Percentiles rank a stretch among this genome's conserved stretches.
These are phyloP conservation scores for Eucalyptus erythrocorys DNA, from an alignment of 345 rosid species.

Conservation along the genomic window DNA sequence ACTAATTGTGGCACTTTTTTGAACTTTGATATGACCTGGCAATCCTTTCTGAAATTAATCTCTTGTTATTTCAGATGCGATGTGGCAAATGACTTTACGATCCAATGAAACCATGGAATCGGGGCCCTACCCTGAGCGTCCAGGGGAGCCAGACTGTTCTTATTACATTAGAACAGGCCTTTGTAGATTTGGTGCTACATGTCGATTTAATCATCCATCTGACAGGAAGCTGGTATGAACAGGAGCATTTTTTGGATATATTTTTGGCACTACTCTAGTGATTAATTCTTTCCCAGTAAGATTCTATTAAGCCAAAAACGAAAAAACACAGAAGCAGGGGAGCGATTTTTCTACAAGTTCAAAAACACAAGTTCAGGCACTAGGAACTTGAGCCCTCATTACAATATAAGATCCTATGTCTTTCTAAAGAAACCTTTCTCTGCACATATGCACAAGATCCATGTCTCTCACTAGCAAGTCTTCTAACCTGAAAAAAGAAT, in stretches of 20 bases:
- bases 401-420: neutral
- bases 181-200: slow-evolving; percentile 76
- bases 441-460: neutral
- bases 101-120: slow-evolving; percentile 59
- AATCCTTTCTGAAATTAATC: slow-evolving; percentile 5
- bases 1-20: neutral
- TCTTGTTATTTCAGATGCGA: slow-evolving; percentile 40
- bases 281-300: neutral
- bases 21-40: neutral
- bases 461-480: neutral
- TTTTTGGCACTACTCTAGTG: neutral
- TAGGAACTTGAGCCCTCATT: neutral
- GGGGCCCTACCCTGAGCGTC: slow-evolving; percentile 73
- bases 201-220: slow-evolving; percentile 70
- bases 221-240: slow-evolving; percentile 79
- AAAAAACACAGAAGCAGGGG: neutral
- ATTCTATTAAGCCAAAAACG: neutral
- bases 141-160: slow-evolving; percentile 95
- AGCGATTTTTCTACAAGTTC: neutral
- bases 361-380: neutral
- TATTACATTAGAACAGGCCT: slow-evolving; percentile 97
- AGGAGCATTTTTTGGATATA: neutral
- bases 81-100: slow-evolving; percentile 87
- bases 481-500: neutral
- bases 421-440: neutral